Evolutionary conservation across 2,329 filamentous ascomycete species (phyloP).

Genomic region (Elsinoe batatas): DNA sequence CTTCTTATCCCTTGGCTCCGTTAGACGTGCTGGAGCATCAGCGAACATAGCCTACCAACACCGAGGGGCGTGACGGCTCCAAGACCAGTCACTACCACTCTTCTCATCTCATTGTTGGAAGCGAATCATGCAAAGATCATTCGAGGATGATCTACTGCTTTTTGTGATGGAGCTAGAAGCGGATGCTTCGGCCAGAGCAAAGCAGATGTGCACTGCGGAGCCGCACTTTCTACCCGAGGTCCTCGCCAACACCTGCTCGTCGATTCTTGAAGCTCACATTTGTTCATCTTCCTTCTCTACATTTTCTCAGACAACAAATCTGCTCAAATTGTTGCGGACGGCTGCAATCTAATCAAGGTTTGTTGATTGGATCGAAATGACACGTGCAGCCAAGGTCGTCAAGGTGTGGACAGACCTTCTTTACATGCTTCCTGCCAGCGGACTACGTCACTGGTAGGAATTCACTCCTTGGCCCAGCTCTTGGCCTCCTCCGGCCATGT

Average conservation of each 20-base stretch:
- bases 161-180: neutral
- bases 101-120: constrained; percentile 36
- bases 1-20: constrained; percentile 48
- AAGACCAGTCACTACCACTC: constrained; percentile 41
- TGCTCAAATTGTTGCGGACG: neutral
- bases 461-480: neutral
- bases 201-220: neutral
- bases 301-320: neutral
- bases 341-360: neutral
- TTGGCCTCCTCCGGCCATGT: neutral
- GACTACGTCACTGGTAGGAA: neutral
- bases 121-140: neutral
- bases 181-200: neutral
- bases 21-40: neutral
- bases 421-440: neutral
- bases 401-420: neutral
- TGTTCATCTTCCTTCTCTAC: neutral
- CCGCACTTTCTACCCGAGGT: neutral
- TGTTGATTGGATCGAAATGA: neutral
- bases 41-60: constrained; percentile 19
- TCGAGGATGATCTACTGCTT: neutral
- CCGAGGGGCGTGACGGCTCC: constrained; percentile 37
- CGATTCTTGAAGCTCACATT: neutral
- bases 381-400: neutral
- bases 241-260: neutral